Conservation (phyloP, 1,139 yeast genomes). For the Candida sojae region DNA sequence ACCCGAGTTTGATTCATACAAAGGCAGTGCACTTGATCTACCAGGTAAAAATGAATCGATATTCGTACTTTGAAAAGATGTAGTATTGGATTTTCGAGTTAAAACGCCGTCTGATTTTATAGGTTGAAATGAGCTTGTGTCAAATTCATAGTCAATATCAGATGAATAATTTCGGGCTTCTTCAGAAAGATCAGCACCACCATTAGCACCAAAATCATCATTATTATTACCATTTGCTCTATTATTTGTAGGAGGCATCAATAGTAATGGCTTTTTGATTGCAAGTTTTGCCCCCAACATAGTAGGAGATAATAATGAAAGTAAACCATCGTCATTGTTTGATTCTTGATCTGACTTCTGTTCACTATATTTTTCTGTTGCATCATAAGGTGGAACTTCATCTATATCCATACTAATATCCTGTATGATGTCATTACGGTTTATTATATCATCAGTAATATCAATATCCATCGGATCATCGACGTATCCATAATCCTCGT, state of each 20-base stretch:
- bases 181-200: neutral
- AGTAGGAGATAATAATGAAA: constrained; percentile 34
- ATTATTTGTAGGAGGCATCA: constrained; percentile 27
- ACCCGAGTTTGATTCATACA: neutral
- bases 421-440: neutral
- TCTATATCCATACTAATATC: neutral
- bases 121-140: constrained; percentile 17
- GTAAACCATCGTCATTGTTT: constrained; percentile 9
- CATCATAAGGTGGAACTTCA: neutral
- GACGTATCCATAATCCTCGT: constrained; percentile 5
- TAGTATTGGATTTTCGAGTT: constrained; percentile 6
- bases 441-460: constrained; percentile 5
- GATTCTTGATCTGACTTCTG: neutral
- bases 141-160: constrained; percentile 24
- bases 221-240: neutral
- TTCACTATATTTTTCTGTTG: neutral
- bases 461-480: constrained; percentile 21
- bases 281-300: constrained; percentile 43
- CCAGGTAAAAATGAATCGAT: constrained; percentile 23
- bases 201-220: no score
- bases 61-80: constrained; percentile 8
- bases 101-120: constrained; percentile 5
- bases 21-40: neutral
- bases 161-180: neutral
- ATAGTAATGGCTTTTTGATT: constrained; percentile 23